These are phyloP conservation scores for Talaromyces sp. DNA, from an alignment of 2,329 filamentous ascomycete genomes.

Conservation along the genomic window DNA sequence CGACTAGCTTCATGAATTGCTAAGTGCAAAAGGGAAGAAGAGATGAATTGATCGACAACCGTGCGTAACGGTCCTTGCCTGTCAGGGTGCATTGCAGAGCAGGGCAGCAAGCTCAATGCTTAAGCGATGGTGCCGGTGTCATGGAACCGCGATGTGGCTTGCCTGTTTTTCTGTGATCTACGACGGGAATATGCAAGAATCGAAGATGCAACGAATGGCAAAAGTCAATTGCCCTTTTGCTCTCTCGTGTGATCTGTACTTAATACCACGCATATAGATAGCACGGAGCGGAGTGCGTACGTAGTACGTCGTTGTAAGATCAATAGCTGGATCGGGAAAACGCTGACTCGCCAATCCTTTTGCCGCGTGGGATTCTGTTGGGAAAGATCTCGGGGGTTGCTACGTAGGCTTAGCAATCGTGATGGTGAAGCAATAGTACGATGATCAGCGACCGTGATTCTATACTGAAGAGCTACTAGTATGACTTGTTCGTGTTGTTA, in stretches of 20 bases:
- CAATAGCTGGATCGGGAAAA: background rate
- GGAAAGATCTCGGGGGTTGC: background rate
- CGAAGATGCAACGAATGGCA: background rate
- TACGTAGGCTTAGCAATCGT: background rate
- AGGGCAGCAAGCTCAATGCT: background rate
- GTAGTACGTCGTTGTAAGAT: background rate
- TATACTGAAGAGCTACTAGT: background rate
- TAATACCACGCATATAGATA: background rate
- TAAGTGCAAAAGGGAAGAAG: background rate
- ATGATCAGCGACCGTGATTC: background rate
- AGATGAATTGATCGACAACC: constrained; percentile 7
- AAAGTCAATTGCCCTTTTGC: background rate
- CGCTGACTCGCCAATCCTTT: background rate
- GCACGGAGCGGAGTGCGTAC: background rate
- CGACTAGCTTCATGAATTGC: background rate
- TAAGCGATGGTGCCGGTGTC: constrained; percentile 14
- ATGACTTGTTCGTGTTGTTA: no score
- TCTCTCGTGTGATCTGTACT: background rate
- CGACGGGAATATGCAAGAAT: constrained; percentile 4
- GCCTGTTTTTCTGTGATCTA: background rate
- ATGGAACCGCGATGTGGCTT: constrained; percentile 11
- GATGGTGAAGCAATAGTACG: background rate
- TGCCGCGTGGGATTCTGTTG: constrained; percentile 1
- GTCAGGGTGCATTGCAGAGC: constrained; percentile 8
- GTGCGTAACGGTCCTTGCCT: constrained; percentile 9